These are phyloP conservation scores for Xylaria grammica DNA, from an alignment of 495 filamentous ascomycete genomes.

Conservation along the genomic window DNA sequence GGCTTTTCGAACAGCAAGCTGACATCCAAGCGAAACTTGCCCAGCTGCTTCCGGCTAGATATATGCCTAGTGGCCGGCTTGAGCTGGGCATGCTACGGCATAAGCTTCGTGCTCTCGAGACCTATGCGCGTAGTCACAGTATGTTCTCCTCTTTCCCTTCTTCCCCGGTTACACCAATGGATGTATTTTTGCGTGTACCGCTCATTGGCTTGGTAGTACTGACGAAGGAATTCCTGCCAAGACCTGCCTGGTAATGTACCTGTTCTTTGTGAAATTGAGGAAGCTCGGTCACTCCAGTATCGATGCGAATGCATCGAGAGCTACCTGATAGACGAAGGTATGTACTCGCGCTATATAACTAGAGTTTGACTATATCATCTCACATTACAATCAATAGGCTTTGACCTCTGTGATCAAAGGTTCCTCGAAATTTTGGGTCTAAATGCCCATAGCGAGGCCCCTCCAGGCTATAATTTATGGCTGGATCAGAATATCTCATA, in stretches of 20 bases:
- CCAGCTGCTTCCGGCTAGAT: constrained; percentile 49
- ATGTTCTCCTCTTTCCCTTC: constrained; percentile 31
- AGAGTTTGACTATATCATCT: constrained; percentile 18
- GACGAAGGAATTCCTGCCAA: constrained; percentile 24
- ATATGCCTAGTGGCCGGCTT: constrained; percentile 48
- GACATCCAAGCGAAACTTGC: constrained; percentile 56
- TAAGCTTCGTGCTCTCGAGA: constrained; percentile 50
- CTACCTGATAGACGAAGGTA: constrained; percentile 55
- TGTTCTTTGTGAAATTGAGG: constrained; percentile 54
- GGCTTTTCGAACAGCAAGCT: constrained; percentile 53
- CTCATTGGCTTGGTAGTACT: constrained; percentile 6
- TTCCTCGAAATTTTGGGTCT: constrained; percentile 48
- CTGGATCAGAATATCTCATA: constrained; percentile 50
- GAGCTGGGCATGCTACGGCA: constrained; percentile 55
- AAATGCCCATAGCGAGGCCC: constrained; percentile 44
- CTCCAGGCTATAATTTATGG: constrained; percentile 51
- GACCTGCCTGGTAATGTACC: constrained; percentile 49
- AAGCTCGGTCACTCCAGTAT: constrained; percentile 54
- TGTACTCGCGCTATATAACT: constrained; percentile 28
- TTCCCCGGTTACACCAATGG: constrained; percentile 5
- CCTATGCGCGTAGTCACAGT: constrained; percentile 51
- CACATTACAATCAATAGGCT: constrained; percentile 35
- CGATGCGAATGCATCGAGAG: constrained; percentile 57
- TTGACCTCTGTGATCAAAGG: constrained; percentile 50
- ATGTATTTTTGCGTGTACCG: neutral